These are phyloP conservation scores for Neurospora sp. DNA, from an alignment of 495 filamentous ascomycete species.

Conservation along the genomic window DNA sequence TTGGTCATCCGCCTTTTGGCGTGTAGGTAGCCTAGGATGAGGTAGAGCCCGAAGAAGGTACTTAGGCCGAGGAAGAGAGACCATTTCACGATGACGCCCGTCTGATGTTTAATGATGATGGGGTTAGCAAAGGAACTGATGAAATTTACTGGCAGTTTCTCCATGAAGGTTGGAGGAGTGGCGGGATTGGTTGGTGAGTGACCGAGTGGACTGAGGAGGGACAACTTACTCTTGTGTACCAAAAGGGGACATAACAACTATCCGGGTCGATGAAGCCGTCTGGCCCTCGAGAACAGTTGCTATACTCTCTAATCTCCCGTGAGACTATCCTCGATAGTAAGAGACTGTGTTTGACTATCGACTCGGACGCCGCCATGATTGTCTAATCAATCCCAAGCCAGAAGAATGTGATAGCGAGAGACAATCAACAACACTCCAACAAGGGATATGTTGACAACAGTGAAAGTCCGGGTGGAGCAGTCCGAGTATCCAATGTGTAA, in stretches of 20 bases:
- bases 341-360: not conserved
- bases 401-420: not conserved
- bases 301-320: not conserved
- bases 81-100: conserved; percentile 57
- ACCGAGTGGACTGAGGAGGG: not conserved
- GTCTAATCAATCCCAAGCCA: not conserved
- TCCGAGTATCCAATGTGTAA: not conserved
- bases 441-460: not conserved
- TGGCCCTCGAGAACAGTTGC: not conserved
- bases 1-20: conserved; percentile 52
- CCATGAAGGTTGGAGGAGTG: not conserved
- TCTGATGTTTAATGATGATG: conserved; percentile 23
- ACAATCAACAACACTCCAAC: not conserved
- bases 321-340: not conserved
- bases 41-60: conserved; percentile 39
- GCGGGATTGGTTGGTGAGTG: no score
- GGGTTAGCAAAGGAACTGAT: no score
- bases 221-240: conserved; percentile 31
- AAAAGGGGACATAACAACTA: conserved; percentile 32
- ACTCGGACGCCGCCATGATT: not conserved
- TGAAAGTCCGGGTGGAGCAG: not conserved
- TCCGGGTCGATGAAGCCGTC: conserved; percentile 26
- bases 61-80: conserved; percentile 49
- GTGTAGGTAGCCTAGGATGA: conserved; percentile 55
- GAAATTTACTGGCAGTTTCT: not conserved